phyloP scores from a whole-genome alignment of 2,329 filamentous ascomycete genomes.

The Claviceps sp. region DNA sequence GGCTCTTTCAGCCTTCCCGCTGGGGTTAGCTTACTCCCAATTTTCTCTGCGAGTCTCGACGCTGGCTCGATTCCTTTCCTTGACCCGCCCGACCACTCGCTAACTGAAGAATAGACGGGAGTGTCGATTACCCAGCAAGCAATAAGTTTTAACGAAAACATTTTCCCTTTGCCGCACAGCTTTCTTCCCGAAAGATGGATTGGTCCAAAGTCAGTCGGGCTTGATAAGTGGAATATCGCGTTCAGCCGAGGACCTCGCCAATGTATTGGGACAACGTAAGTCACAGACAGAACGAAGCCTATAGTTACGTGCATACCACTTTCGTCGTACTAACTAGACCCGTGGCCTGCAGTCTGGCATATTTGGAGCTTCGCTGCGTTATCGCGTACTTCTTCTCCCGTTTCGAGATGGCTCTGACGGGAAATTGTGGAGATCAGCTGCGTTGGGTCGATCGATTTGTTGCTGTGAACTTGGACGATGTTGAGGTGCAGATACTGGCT shows the following conservation, averaged over 20 bases:
- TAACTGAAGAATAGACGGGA: not conserved
- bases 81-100: too few relatives aligned
- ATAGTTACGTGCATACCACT: too few relatives aligned
- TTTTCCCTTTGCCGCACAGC: not conserved
- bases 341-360: not conserved
- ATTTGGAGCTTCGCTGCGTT: not conserved
- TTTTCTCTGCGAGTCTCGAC: too few relatives aligned
- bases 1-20: not conserved
- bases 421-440: not conserved
- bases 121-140: not conserved
- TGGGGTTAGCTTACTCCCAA: not conserved
- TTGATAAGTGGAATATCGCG: not conserved
- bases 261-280: not conserved
- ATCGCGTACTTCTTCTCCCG: slow-evolving; percentile 2
- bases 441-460: slow-evolving; percentile 3
- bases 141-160: not conserved
- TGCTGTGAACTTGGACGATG: not conserved
- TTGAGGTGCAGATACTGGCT: not conserved
- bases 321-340: too few relatives aligned
- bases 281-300: not conserved
- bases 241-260: not conserved
- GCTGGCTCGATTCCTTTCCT: too few relatives aligned
- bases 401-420: not conserved
- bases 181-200: not conserved
- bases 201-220: not conserved